A percentile compares a stretch with the other conserved stretches of the same genome.
phyloP scores from a whole-genome alignment of 1,139 yeast species.

The Magnusiomyces tetraspermus region DNA sequence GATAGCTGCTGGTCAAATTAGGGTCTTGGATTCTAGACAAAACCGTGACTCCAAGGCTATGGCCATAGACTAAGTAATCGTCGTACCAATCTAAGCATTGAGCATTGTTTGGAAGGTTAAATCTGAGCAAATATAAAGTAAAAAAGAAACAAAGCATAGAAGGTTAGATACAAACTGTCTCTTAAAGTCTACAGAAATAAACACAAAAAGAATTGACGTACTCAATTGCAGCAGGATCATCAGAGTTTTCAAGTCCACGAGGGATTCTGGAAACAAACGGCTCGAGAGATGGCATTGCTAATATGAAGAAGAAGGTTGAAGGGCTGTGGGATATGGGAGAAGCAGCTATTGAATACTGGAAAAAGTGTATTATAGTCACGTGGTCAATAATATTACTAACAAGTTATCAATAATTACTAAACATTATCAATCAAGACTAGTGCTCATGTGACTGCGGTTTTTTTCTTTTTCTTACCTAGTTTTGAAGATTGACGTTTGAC shows the following conservation, averaged over 20 bases:
- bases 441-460: too few relatives aligned
- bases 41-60: slow-evolving; percentile 22
- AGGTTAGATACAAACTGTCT: neutral
- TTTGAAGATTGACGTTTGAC: too few relatives aligned
- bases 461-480: too few relatives aligned
- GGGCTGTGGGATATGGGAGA: too few relatives aligned
- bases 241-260: slow-evolving; percentile 13
- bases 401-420: too few relatives aligned
- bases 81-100: slow-evolving; percentile 22
- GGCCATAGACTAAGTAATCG: slow-evolving; percentile 23
- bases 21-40: slow-evolving; percentile 11
- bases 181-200: neutral
- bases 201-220: slow-evolving; percentile 9
- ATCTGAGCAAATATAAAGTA: slow-evolving; percentile 3
- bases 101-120: slow-evolving; percentile 17
- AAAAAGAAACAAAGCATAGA: neutral
- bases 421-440: too few relatives aligned
- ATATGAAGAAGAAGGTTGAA: neutral
- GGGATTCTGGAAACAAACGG: slow-evolving; percentile 12
- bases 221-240: slow-evolving; percentile 18
- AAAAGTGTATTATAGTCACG: too few relatives aligned
- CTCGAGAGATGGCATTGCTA: neutral
- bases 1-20: slow-evolving; percentile 7
- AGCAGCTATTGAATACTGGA: neutral
- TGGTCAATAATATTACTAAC: too few relatives aligned